Conservation (phyloP, 2,329 filamentous ascomycete genomes). For the Penicillium sp. region DNA sequence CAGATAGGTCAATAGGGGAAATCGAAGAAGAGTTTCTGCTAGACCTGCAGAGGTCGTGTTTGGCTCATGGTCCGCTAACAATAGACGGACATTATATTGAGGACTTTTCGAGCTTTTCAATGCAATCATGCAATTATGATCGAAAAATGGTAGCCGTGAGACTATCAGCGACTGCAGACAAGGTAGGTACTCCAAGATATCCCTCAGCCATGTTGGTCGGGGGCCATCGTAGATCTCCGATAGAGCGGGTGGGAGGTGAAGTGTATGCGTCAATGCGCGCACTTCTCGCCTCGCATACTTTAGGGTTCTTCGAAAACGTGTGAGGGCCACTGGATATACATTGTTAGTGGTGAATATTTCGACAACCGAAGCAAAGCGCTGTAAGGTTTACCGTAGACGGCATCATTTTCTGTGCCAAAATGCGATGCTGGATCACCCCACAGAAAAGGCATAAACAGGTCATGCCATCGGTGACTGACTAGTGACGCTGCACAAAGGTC, state of each 20-base stretch:
- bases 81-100: conserved; percentile 53
- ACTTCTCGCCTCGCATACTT: conserved; percentile 55
- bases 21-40: conserved; percentile 52
- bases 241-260: conserved; percentile 61
- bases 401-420: conserved; percentile 61
- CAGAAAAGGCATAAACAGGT: conserved; percentile 58
- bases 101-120: conserved; percentile 37
- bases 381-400: conserved; percentile 51
- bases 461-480: conserved; percentile 59
- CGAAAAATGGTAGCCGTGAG: conserved; percentile 61
- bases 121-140: conserved; percentile 57
- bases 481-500: conserved; percentile 58
- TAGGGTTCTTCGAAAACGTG: conserved; percentile 59
- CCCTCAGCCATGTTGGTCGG: conserved; percentile 59
- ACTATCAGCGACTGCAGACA: conserved; percentile 61
- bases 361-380: background rate
- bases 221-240: conserved; percentile 63
- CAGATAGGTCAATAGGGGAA: conserved; percentile 58
- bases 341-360: conserved; percentile 12
- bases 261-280: conserved; percentile 59
- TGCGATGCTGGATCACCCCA: conserved; percentile 65
- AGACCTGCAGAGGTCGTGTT: conserved; percentile 60
- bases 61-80: conserved; percentile 57
- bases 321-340: conserved; percentile 52
- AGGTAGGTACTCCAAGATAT: conserved; percentile 59